These are phyloP conservation scores for Capronia americana DNA, from an alignment of 2,329 filamentous ascomycete species.

Conservation along the genomic window DNA sequence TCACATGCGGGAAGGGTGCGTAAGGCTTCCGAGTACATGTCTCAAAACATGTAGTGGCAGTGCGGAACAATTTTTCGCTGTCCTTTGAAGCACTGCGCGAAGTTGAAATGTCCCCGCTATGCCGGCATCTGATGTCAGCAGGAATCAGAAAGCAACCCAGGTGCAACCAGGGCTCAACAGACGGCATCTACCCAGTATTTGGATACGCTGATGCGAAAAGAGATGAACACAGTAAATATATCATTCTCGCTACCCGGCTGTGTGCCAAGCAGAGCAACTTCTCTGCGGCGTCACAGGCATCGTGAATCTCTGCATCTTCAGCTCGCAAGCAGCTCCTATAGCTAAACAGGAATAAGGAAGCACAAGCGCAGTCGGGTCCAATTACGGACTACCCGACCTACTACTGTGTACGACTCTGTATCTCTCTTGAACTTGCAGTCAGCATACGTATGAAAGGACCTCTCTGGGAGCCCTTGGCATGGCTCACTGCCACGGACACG, in stretches of 20 bases:
- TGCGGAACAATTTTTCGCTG: background rate
- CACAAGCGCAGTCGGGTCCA: background rate
- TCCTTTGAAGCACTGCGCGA: background rate
- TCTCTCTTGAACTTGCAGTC: background rate
- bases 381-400: no score
- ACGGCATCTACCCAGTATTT: no score
- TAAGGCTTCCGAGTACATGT: background rate
- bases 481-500: background rate
- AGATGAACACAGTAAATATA: background rate
- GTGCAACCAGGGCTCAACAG: no score
- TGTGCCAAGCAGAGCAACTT: background rate
- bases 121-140: slow-evolving; percentile 1
- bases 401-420: background rate
- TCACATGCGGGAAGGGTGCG: background rate
- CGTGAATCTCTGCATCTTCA: background rate
- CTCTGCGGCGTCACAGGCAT: background rate
- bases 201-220: no score
- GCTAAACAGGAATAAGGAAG: background rate
- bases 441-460: background rate
- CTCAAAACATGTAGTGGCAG: background rate
- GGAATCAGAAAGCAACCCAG: background rate
- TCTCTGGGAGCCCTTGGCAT: background rate
- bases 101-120: background rate
- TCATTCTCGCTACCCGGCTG: background rate
- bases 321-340: background rate